Evolutionary conservation across 305 asterid species (phyloP).

Genomic region (Solanum aculeatissimum): DNA sequence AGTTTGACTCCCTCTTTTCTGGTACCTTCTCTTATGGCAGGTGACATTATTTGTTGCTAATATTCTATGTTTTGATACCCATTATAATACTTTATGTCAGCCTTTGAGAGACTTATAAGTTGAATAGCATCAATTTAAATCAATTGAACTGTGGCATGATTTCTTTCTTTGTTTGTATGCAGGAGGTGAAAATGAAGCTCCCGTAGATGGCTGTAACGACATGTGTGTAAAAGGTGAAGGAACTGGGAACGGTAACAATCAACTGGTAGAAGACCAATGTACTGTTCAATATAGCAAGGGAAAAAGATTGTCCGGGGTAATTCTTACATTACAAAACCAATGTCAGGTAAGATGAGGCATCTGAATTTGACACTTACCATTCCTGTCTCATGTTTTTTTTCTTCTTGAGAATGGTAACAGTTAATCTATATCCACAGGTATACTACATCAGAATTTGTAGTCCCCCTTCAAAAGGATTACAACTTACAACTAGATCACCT

Average conservation of each 20-base stretch:
- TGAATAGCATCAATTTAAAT: neutral
- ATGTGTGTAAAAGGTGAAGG: neutral
- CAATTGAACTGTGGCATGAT: neutral
- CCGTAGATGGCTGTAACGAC: neutral
- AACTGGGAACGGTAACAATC: neutral
- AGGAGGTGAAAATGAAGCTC: neutral
- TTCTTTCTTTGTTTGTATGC: neutral
- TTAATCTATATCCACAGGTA: neutral
- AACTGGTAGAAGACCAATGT: neutral
- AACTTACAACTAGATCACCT: neutral
- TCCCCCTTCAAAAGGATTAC: neutral
- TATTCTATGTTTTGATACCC: neutral
- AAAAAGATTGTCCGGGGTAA: neutral
- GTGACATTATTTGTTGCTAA: neutral
- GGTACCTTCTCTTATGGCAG: neutral
- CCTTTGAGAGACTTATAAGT: neutral
- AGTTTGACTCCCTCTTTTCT: neutral
- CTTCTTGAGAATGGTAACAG: neutral
- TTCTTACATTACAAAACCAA: neutral
- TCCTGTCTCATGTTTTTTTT: neutral
- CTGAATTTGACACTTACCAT: neutral
- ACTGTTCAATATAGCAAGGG: neutral
- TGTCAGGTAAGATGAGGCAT: constrained; percentile 1
- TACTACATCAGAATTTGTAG: neutral
- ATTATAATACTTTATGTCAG: neutral